These are phyloP conservation scores for Dichotomocladium elegans DNA, from an alignment of 371 early-diverging fungal genomes.

Conservation along the genomic window DNA sequence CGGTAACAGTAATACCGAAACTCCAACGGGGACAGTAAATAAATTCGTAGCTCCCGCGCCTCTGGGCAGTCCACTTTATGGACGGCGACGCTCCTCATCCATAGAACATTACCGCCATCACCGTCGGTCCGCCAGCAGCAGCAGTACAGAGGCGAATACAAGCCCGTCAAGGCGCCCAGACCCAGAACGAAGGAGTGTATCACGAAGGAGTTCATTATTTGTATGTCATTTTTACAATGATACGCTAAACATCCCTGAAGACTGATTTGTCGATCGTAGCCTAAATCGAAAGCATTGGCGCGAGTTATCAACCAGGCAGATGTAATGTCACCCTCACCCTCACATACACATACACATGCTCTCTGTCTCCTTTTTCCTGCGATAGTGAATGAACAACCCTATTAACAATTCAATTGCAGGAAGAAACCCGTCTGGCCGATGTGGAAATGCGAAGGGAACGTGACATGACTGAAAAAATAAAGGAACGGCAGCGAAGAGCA, in stretches of 20 bases:
- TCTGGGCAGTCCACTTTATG: background rate
- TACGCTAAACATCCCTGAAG: background rate
- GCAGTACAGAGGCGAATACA: constrained; percentile 7
- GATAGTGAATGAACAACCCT: background rate
- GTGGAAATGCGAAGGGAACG: constrained; percentile 42
- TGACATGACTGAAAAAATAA: constrained; percentile 26
- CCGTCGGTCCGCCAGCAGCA: constrained; percentile 7
- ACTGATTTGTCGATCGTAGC: constrained; percentile 12
- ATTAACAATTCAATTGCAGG: constrained; percentile 13
- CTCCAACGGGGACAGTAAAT: background rate
- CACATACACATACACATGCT: no score
- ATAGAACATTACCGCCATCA: constrained; percentile 1
- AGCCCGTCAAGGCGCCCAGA: constrained; percentile 13
- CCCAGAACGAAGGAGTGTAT: constrained; percentile 37
- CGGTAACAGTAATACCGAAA: no score
- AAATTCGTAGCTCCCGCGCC: background rate
- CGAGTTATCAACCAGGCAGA: constrained; percentile 40
- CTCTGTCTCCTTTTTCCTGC: no score
- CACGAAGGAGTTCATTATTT: constrained; percentile 33
- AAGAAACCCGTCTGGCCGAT: constrained; percentile 39
- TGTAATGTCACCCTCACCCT: no score
- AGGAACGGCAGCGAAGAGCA: constrained; percentile 8
- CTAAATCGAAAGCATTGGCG: constrained; percentile 39
- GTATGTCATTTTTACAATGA: constrained; percentile 15
- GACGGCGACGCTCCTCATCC: background rate